These are phyloP conservation scores for Arthrobotrys musiformis DNA, from an alignment of 2,329 filamentous ascomycete species.

Conservation along the genomic window DNA sequence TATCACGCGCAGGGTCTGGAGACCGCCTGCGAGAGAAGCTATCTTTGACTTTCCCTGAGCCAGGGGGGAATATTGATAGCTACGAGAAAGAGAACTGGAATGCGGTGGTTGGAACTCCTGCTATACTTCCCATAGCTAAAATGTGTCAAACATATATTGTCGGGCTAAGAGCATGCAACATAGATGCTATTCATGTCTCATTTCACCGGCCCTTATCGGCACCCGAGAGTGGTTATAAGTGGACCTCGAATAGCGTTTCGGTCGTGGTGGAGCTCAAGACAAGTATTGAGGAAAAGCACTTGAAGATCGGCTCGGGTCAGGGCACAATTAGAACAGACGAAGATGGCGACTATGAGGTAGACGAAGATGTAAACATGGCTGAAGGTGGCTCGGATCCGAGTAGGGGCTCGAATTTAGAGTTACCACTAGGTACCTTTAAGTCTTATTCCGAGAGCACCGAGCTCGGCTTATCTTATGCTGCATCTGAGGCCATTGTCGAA, in stretches of 20 bases:
- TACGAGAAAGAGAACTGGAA: background rate
- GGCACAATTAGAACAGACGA: background rate
- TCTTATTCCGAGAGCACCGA: background rate
- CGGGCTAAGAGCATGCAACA: background rate
- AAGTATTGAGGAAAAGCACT: background rate
- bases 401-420: no score
- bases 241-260: background rate
- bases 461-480: background rate
- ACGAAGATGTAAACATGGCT: no score
- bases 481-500: background rate
- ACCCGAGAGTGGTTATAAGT: background rate
- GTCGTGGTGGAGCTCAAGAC: background rate
- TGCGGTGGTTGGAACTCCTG: background rate
- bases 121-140: background rate
- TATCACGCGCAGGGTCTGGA: background rate
- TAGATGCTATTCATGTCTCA: background rate
- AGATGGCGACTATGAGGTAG: no score
- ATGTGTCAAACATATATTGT: background rate
- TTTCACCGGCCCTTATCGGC: background rate
- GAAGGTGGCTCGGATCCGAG: no score
- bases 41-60: background rate
- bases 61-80: background rate
- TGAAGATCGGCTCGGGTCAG: background rate
- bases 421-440: no score
- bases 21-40: background rate